Base-by-base conservation (phyloP, 2,329 filamentous ascomycete genomes). In the Ceratocystis cacaofunesta region DNA sequence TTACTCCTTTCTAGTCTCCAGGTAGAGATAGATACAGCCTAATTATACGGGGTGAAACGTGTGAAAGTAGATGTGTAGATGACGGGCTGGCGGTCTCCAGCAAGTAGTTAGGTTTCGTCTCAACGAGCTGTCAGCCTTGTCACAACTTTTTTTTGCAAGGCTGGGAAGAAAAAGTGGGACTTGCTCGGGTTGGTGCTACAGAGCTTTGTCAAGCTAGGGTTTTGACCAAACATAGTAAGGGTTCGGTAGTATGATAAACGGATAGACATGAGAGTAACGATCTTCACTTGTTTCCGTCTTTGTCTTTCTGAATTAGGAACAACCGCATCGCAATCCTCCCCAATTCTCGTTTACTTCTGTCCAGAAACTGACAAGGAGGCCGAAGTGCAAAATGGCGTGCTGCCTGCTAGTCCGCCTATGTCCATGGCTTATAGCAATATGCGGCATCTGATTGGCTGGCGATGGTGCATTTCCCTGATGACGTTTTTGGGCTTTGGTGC, bases 401-500 rank as follows among this genome's bases (percentile, higher is more conserved):
- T 41, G 36, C 3, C 12, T 41, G 36, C 36, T 41, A 41, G 10
- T 15, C 36, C 43, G 48, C 46, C 22, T 7, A 10, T 22, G n/a
- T 7, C 46, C 46, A 22, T 22, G 5, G 12, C 28, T 28, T 22
- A 15, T 28, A 10, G 48, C 48, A 63, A 66, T 66, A 36, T 17
- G n/a, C 30, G 6, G 4, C n/a, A 17, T 43, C 17, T 66, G 50
- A 66, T 66, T 66, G 65, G 65, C 32, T 57, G 17, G 44, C 3
- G 28, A 61, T 44, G 30, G 30, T 30, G 22, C 44, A 46, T 32
- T 15, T 15, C 15, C 17, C 30, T 7, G 32, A 66, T 66, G 61
- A 63, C 60, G 52, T 66, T 60, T 63, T 66, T 66, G 43, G 55
- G 41, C 48, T 30, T 41, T 55, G 55, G 55, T 41, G 43, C 8